Evolutionary conservation across 1,139 yeast species (phyloP).

Genomic region (Candida tetrigidarum): DNA sequence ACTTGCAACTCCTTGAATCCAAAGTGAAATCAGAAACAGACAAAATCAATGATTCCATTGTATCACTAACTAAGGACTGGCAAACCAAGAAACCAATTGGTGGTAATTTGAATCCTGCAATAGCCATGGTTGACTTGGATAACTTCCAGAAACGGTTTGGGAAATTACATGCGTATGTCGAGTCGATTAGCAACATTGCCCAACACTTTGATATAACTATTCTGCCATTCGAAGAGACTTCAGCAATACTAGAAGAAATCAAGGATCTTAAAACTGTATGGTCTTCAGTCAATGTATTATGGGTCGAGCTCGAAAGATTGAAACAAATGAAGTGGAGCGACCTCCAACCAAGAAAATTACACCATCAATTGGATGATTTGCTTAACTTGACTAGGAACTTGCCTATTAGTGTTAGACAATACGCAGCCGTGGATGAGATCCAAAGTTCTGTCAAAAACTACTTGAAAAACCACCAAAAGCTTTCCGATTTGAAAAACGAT

Average conservation of each 20-base stretch:
- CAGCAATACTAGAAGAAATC: conserved; percentile 51
- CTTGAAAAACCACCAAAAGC: conserved; percentile 39
- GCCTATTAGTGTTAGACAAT: conserved; percentile 67
- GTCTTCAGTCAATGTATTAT: conserved; percentile 61
- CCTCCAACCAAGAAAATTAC: conserved; percentile 50
- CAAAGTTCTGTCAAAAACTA: conserved; percentile 49
- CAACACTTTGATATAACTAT: conserved; percentile 43
- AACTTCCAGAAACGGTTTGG: conserved; percentile 40
- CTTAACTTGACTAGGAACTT: conserved; percentile 51
- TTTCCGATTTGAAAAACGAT: conserved; percentile 59
- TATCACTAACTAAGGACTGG: conserved; percentile 35
- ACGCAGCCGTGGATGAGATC: conserved; percentile 68
- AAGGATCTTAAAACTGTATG: conserved; percentile 65
- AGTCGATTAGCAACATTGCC: conserved; percentile 45
- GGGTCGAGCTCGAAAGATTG: conserved; percentile 53
- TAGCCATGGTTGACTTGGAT: conserved; percentile 53
- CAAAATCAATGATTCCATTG: conserved; percentile 39
- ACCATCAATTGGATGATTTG: conserved; percentile 56
- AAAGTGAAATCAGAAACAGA: conserved; percentile 46
- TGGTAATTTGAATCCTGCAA: conserved; percentile 43
- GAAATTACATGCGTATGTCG: conserved; percentile 22
- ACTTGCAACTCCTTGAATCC: conserved; percentile 44
- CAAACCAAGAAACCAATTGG: conserved; percentile 37
- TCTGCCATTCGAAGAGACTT: conserved; percentile 30
- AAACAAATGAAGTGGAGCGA: conserved; percentile 54